Conservation (phyloP, 2,329 filamentous ascomycete genomes). For the Hymenoscyphus fraxineus region DNA sequence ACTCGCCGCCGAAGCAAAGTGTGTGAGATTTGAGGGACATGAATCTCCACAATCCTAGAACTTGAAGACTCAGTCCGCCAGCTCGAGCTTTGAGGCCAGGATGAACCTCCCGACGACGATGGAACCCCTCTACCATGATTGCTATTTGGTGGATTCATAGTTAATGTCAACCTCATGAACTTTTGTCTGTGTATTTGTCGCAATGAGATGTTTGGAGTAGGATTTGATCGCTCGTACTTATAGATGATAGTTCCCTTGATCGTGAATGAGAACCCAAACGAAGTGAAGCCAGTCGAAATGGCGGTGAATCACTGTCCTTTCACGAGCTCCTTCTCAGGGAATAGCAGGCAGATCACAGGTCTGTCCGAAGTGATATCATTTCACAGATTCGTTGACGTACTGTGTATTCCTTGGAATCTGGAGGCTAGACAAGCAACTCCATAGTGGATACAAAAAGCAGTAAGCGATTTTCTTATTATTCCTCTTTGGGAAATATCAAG, state of each 20-base stretch:
- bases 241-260: neutral
- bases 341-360: neutral
- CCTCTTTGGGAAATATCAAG: too few relatives aligned
- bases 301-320: neutral
- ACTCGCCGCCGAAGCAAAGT: neutral
- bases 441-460: too few relatives aligned
- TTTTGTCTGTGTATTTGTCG: neutral
- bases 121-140: neutral
- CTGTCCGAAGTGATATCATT: neutral
- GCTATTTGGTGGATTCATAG: neutral
- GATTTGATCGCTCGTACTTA: neutral
- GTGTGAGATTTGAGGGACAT: neutral
- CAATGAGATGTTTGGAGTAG: neutral
- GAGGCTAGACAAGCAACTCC: too few relatives aligned
- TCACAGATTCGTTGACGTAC: too few relatives aligned
- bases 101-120: neutral
- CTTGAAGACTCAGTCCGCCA: neutral
- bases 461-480: too few relatives aligned
- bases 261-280: neutral
- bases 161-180: neutral
- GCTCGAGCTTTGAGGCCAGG: neutral
- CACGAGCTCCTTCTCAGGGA: neutral
- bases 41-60: neutral
- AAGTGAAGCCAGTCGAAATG: neutral
- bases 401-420: too few relatives aligned